These are phyloP conservation scores for Trichophyton equinum DNA, from an alignment of 2,329 filamentous ascomycete species.

Conservation along the genomic window DNA sequence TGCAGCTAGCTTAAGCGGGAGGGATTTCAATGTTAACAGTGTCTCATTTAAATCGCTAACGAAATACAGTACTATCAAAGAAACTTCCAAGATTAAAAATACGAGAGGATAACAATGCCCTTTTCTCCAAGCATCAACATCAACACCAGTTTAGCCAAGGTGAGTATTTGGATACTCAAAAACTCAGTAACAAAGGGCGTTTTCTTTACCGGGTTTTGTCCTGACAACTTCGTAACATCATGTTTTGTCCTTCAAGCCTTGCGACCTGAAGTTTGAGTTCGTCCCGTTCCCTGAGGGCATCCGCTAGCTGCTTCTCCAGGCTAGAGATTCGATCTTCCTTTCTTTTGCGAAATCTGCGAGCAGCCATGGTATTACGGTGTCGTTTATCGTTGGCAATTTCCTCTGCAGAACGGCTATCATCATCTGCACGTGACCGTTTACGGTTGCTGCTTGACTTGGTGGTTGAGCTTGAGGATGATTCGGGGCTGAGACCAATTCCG, in stretches of 20 bases:
- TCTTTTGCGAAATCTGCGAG: slow-evolving; percentile 58
- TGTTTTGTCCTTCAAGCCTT: slow-evolving; percentile 52
- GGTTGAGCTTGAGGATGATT: background rate
- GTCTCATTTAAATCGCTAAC: background rate
- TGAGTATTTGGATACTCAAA: no score
- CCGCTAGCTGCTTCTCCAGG: slow-evolving; percentile 48
- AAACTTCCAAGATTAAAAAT: background rate
- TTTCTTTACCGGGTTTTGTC: background rate
- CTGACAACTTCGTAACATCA: slow-evolving; percentile 43
- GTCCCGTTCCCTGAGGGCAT: slow-evolving; percentile 50
- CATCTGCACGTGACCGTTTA: background rate
- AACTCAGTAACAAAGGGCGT: no score
- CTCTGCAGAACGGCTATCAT: background rate
- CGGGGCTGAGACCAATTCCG: background rate
- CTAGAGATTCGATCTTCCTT: slow-evolving; percentile 53
- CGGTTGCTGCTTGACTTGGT: background rate
- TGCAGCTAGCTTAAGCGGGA: background rate
- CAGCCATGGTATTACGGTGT: slow-evolving; percentile 57
- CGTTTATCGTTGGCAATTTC: slow-evolving; percentile 37
- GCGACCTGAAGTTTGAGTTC: slow-evolving; percentile 51
- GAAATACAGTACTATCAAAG: background rate
- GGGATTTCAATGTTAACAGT: background rate
- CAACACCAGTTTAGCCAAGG: background rate
- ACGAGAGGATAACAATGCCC: background rate
- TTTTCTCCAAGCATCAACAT: background rate